Evolutionary conservation across 192 early-diverging fungal genomes (phyloP).

Genomic region (Phlyctochytrium bullatum): DNA sequence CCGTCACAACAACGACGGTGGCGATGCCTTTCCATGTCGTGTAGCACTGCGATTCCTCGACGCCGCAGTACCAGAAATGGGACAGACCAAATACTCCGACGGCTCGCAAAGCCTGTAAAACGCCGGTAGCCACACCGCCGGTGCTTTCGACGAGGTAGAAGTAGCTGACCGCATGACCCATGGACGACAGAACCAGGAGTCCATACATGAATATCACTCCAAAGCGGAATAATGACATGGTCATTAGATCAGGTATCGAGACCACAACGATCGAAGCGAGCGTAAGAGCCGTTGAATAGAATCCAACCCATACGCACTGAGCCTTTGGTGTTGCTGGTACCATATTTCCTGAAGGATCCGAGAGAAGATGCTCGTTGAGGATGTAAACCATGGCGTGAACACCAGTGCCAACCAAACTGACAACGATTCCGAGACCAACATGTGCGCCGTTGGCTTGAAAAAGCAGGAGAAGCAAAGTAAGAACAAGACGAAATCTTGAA

Average conservation of each 20-base stretch:
- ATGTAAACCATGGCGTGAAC: constrained; percentile 46
- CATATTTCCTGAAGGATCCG: too few species aligned
- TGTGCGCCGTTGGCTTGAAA: neutral
- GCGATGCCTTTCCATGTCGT: constrained; percentile 35
- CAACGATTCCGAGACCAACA: constrained; percentile 30
- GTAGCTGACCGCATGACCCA: constrained; percentile 44
- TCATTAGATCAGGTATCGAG: constrained; percentile 32
- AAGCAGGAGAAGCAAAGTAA: neutral
- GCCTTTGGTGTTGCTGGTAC: constrained; percentile 18
- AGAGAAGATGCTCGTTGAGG: constrained; percentile 38
- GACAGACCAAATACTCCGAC: constrained; percentile 43
- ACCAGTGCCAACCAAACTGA: constrained; percentile 40
- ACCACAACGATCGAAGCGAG: constrained; percentile 28
- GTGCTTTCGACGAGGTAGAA: constrained; percentile 43
- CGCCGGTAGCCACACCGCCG: constrained; percentile 50
- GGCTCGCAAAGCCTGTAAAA: constrained; percentile 46
- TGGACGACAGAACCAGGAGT: constrained; percentile 28
- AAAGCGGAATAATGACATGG: too few species aligned
- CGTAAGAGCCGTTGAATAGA: constrained; percentile 31
- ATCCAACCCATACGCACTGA: constrained; percentile 45
- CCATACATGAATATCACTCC: constrained; percentile 36
- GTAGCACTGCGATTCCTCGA: constrained; percentile 42
- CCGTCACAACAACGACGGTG: constrained; percentile 38
- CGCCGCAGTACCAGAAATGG: constrained; percentile 38
- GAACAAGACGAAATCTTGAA: neutral